These are phyloP conservation scores for Diaporthe helianthi DNA, from an alignment of 2,329 filamentous ascomycete genomes.

Conservation along the genomic window DNA sequence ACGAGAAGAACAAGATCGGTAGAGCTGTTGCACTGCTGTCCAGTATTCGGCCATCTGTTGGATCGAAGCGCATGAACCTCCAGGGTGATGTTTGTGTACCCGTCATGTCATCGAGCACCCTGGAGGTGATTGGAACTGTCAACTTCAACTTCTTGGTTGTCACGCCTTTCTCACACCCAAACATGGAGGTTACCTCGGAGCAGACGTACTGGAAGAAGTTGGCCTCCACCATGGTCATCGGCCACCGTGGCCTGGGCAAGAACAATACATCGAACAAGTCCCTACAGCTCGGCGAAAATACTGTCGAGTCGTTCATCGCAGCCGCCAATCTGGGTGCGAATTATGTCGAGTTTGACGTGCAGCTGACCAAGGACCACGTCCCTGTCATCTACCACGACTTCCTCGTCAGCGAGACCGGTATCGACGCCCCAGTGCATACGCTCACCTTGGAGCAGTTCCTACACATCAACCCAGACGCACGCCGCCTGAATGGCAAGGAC, in stretches of 20 bases:
- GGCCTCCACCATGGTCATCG: slow-evolving; percentile 82
- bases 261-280: slow-evolving; percentile 85
- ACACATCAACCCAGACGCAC: slow-evolving; percentile 74
- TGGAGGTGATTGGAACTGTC: slow-evolving; percentile 92
- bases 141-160: slow-evolving; percentile 98
- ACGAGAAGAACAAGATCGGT: slow-evolving; percentile 86
- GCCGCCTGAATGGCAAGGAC: slow-evolving; percentile 51
- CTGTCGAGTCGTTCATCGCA: slow-evolving; percentile 92
- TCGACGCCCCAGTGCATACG: slow-evolving; percentile 95
- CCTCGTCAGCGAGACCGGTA: slow-evolving; percentile 94
- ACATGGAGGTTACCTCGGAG: slow-evolving; percentile 88
- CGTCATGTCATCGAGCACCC: slow-evolving; percentile 75
- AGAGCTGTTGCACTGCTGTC: slow-evolving; percentile 88
- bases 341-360: slow-evolving; percentile 84
- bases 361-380: slow-evolving; percentile 97
- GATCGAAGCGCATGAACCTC: slow-evolving; percentile 85
- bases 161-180: slow-evolving; percentile 91
- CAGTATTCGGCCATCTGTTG: slow-evolving; percentile 82
- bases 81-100: slow-evolving; percentile 93
- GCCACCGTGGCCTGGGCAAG: slow-evolving; percentile 82
- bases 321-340: slow-evolving; percentile 89
- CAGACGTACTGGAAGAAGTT: slow-evolving; percentile 98
- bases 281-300: slow-evolving; percentile 95
- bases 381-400: slow-evolving; percentile 99
- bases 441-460: slow-evolving; percentile 95